Base-by-base conservation (phyloP, 768 basidiomycete species). In the Nidula microcarpa region DNA sequence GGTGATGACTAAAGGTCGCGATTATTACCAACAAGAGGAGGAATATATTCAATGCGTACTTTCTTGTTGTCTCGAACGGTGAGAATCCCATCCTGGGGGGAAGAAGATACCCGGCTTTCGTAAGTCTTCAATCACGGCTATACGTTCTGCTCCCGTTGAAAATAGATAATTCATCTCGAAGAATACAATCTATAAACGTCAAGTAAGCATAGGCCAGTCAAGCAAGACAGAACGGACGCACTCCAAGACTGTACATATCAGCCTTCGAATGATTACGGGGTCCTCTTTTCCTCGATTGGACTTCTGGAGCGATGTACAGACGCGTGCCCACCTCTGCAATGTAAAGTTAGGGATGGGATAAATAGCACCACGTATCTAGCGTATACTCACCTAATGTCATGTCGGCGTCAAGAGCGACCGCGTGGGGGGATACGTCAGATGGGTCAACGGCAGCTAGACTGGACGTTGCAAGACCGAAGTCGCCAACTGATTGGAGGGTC, bases 91-190 rank as follows among this genome's bases (percentile, higher is more conserved):
- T 5, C 72, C 75, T 2, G 67, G 53, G n/a, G 94, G 94, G 60
- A 97, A 94, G 49, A 79, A 75, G 23, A 95, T 82, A 13, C 77
- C 71, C 0, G 86, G 85, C 60, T 82, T 86, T 23, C 95, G 74
- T 32, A 97, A 64, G 48, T 86, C 83, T 59, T 90, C 89, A 0
- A 98, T 77, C 17, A 94, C 92, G 1, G 80, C 84, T 37, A 90
- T 89, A 17, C 94, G 84, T 62, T 98, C 94, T 16, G 89, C 79
- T 1, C 82, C 85, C 0, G 94, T 97, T 9, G 80, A 73, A 69
- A 97, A 93, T 14, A 73, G 62, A 68, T 87, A 91, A 66, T 92
- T 94, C 94, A 97, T 96, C 72, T 98, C 95, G 62, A 98, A 97
- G 69, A 97, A 97, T 11, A 97, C 94, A 58, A 98, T 86, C 91